Conservation (phyloP, 1,284 basidiomycete species). For the Schizopora paradoxa region DNA sequence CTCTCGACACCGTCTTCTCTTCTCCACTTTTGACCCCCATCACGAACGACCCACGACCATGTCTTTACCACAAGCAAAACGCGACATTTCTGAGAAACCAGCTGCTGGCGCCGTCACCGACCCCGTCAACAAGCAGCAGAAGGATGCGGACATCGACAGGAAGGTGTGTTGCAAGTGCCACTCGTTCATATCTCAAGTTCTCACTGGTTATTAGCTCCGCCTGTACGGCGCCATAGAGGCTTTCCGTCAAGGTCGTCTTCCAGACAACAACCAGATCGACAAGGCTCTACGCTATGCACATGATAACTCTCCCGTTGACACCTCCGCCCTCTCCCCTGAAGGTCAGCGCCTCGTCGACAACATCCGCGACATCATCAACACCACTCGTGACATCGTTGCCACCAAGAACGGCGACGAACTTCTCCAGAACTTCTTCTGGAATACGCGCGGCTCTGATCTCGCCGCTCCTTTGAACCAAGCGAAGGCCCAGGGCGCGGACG, state of each 20-base stretch:
- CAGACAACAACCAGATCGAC: slow-evolving; percentile 79
- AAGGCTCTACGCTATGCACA: slow-evolving; percentile 63
- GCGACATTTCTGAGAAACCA: slow-evolving; percentile 20
- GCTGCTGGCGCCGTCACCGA: slow-evolving; percentile 21
- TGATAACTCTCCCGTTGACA: slow-evolving; percentile 62
- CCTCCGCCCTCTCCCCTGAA: slow-evolving; percentile 64
- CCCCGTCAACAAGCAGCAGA: slow-evolving; percentile 20
- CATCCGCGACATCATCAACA: slow-evolving; percentile 66
- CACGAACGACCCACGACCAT: slow-evolving; percentile 17
- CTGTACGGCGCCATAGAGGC: slow-evolving; percentile 78
- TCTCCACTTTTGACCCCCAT: too few species aligned
- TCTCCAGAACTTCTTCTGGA: slow-evolving; percentile 82
- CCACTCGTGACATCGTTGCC: slow-evolving; percentile 59
- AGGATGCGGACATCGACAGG: slow-evolving; percentile 22
- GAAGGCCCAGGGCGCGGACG: too few species aligned
- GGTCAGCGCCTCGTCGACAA: slow-evolving; percentile 77
- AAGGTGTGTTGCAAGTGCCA: slow-evolving; percentile 22
- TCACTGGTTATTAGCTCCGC: too few species aligned
- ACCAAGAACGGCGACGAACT: slow-evolving; percentile 89
- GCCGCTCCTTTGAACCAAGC: too few species aligned
- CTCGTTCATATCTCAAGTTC: too few species aligned
- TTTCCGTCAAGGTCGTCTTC: slow-evolving; percentile 72
- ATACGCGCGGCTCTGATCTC: slow-evolving; percentile 62
- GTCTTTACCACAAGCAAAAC: slow-evolving; percentile 20
- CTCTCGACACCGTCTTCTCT: too few species aligned